Evolutionary conservation across 2,329 filamentous ascomycete species (phyloP), one percentile per base, ranked within the genome.

Genomic region (Penicillium sp.): DNA sequence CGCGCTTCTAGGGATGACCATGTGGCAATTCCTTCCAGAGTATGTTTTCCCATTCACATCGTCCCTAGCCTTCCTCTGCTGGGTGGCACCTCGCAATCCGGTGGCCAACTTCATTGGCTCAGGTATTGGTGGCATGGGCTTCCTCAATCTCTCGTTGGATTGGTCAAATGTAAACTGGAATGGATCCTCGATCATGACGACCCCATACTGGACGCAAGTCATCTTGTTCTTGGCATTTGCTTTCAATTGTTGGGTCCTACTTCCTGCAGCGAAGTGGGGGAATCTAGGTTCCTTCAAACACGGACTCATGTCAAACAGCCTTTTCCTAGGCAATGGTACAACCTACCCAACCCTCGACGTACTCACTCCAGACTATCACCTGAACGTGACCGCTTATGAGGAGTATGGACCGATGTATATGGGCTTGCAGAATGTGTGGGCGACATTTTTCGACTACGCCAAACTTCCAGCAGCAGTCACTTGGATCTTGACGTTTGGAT

Each of bases 1-100:
- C 10, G 77, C 79, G 0, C 73, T 87, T 0, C 57, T 80, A 0
- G 83, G 76, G 4, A 77, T 86, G 53, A 83, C 80, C 0, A 61
- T 85, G 0, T 87, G 85, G 84, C 83, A 87, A 57, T 86, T 87
- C 59, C 70, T 87, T 0, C 84, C 84, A 0, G 84, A 87, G 66
- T 87, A 79, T 52, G 77, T 82, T 1, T 86, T 86, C 56, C 84
- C 84, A 0, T 82, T 87, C 67, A 75, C 85, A 1, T 82, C 80
- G 8, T 86, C 84, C 0, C 74, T 87, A 8, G 83, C 84, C 2
- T 85, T 86, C 50, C 76, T 87, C 6, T 87, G 85, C 71, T 87
- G 84, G 84, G 83, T 87, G 2, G 84, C 84, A 2, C 84, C 83
- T 1, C 76, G 77, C 17, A 86, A 85, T 62, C 69, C 77, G 2